Percentiles rank a stretch among this genome's conserved stretches.
Conservation (phyloP, 1,284 basidiomycete genomes). For the Pyrrhoderma noxium region DNA sequence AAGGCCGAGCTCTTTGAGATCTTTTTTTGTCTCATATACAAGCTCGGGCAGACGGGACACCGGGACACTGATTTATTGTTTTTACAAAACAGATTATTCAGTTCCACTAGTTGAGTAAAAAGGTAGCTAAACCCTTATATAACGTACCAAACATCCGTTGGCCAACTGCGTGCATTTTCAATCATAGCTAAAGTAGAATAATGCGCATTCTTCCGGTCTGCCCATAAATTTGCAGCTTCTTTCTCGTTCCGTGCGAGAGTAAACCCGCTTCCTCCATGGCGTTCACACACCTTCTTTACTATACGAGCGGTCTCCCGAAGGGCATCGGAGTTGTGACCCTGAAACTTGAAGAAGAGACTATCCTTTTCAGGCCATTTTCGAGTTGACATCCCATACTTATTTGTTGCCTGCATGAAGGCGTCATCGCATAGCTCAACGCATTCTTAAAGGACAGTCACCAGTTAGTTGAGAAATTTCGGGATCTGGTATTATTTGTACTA, state of each 20-base stretch:
- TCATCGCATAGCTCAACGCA: constrained; percentile 77
- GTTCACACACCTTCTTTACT: constrained; percentile 49
- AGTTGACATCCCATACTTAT: constrained; percentile 49
- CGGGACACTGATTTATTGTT: constrained; percentile 50
- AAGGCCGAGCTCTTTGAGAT: constrained; percentile 54
- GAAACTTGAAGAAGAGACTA: constrained; percentile 84
- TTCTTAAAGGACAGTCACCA: constrained; percentile 32
- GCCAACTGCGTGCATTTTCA: constrained; percentile 63
- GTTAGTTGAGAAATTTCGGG: not conserved
- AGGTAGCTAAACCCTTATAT: not conserved
- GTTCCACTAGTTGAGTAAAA: not conserved
- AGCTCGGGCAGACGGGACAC: constrained; percentile 72
- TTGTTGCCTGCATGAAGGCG: constrained; percentile 64
- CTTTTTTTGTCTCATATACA: constrained; percentile 70
- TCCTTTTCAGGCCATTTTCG: constrained; percentile 65
- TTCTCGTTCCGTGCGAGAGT: constrained; percentile 58
- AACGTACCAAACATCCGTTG: constrained; percentile 80
- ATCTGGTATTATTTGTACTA: not conserved
- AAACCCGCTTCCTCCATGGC: constrained; percentile 66
- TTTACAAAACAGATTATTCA: not conserved
- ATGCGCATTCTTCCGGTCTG: constrained; percentile 78
- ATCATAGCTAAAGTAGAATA: constrained; percentile 63
- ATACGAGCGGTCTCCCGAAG: constrained; percentile 58
- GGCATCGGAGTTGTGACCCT: constrained; percentile 56
- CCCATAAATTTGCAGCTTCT: constrained; percentile 77